phyloP scores from a whole-genome alignment of 108 stramenopile genomes.

The Skeletonema tropicum region DNA sequence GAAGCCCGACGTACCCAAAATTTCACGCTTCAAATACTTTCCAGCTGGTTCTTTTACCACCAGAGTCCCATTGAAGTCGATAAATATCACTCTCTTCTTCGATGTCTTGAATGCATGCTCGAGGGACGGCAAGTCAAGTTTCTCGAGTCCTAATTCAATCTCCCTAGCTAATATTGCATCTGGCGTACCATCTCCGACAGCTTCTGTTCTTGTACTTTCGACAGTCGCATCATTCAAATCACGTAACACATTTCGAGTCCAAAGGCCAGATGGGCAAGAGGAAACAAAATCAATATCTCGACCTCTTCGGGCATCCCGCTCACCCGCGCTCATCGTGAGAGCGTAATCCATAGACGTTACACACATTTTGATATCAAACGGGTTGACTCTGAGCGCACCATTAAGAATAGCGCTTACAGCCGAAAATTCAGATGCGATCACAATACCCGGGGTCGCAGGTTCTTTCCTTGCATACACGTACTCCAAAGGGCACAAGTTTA shows the following conservation, averaged over 20 bases:
- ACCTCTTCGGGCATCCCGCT: conserved; percentile 87
- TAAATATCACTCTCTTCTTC: conserved; percentile 88
- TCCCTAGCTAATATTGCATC: conserved; percentile 76
- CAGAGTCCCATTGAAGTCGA: conserved; percentile 98
- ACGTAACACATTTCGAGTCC: conserved; percentile 94
- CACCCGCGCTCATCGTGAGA: conserved; percentile 81
- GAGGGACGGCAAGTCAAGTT: conserved; percentile 64
- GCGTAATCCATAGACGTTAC: conserved; percentile 94
- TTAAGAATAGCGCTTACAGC: conserved; percentile 96
- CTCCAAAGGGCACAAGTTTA: conserved; percentile 97
- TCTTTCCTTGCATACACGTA: conserved; percentile 89
- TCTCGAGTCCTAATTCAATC: conserved; percentile 52
- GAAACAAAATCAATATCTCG: conserved; percentile 98
- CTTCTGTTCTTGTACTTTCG: conserved; percentile 30
- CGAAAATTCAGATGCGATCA: conserved; percentile 97
- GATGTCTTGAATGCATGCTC: conserved; percentile 71
- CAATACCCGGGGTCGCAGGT: conserved; percentile 87
- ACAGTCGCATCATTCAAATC: conserved; percentile 83
- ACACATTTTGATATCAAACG: conserved; percentile 91
- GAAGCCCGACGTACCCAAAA: conserved; percentile 88
- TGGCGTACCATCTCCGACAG: conserved; percentile 30
- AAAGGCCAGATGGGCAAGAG: conserved; percentile 90
- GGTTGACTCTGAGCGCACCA: conserved; percentile 97
- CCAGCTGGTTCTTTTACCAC: conserved; percentile 93
- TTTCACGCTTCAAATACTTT: conserved; percentile 97